Percentiles rank a stretch among this genome's conserved stretches.
These are phyloP conservation scores for Epichloe elymi DNA, from an alignment of 2,329 filamentous ascomycete species.

Conservation along the genomic window DNA sequence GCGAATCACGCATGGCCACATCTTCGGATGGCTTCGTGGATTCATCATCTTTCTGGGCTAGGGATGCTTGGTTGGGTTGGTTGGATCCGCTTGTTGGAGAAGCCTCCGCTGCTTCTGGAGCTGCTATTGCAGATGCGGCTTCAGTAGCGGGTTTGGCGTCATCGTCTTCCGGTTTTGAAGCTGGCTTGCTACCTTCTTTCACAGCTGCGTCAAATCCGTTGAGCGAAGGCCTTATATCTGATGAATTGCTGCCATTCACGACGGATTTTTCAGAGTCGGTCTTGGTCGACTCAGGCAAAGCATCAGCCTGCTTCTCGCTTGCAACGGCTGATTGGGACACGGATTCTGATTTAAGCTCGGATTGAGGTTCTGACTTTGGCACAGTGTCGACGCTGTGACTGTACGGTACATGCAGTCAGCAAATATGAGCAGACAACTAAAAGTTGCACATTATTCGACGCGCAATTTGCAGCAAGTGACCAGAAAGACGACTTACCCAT, in stretches of 20 bases:
- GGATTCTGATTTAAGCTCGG: slow-evolving; percentile 5
- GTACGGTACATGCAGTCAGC: background rate
- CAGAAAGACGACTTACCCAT: slow-evolving; percentile 22
- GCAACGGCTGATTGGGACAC: slow-evolving; percentile 1
- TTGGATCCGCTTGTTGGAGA: background rate
- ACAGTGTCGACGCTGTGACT: slow-evolving; percentile 1
- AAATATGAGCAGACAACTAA: background rate
- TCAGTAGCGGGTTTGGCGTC: background rate
- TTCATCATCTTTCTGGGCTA: background rate
- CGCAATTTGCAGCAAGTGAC: background rate
- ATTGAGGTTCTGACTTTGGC: slow-evolving; percentile 7
- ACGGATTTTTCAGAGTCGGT: slow-evolving; percentile 6
- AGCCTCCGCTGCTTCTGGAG: background rate
- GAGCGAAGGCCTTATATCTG: background rate
- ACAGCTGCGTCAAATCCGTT: slow-evolving; percentile 3
- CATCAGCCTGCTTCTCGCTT: background rate
- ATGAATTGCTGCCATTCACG: slow-evolving; percentile 9
- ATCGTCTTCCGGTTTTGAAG: slow-evolving; percentile 1
- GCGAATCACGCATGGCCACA: background rate
- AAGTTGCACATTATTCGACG: background rate
- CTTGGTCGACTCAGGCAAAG: background rate
- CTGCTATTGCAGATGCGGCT: background rate
- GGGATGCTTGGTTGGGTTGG: background rate
- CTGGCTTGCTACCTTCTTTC: background rate
- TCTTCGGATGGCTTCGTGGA: slow-evolving; percentile 3